Evolutionary conservation across 306 rosid species (phyloP), one percentile per base, ranked within the genome.

Genomic region (Myrica gale): DNA sequence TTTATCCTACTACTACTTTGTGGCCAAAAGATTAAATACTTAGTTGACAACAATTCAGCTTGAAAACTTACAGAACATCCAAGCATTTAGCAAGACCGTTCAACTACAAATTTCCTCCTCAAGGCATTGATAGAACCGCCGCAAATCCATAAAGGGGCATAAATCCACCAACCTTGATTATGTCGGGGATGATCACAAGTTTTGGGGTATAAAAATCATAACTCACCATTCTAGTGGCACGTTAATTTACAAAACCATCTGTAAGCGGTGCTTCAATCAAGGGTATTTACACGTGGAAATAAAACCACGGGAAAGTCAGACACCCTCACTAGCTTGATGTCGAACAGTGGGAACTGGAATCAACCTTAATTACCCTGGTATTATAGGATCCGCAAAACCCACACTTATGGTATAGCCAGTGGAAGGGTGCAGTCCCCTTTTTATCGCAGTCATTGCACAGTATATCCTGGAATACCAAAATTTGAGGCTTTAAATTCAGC

Each of bases 381-480:
- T 87, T 87, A 16, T 87, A 87, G 68, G 91, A 87, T 73, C 87
- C 83, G 42, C 91, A 87, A 71, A 43, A 52, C 57, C 73, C 69
- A 67, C 91, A 87, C 44, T 87, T 87, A 39, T 85, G 91, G 84
- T 85, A 85, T 52, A 87, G 74, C 91, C 91, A 87, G 70, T 87
- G 91, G 84, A 87, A 87, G 71, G 55, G 84, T 9, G 91, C 84
- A 3, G 56, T 85, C 26, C 89, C 89, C 68, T 85, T 87, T 81
- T 53, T 84, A 43, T 72, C 78, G 75, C 91, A 87, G 78, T 87
- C 91, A 76, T 85, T 87, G 78, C 91, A 87, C 65, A 87, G 83
- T 52, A 87, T 78, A 20, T 87, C 91, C 91, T 87, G 75, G 44
- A 61, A 57, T 5, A 62, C 55, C 42, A 73, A 61, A 53, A 12